Evolutionary conservation across 108 stramenopile genomes (phyloP), one percentile per base, ranked within the genome.

Genomic region (Skeletonema costatum): DNA sequence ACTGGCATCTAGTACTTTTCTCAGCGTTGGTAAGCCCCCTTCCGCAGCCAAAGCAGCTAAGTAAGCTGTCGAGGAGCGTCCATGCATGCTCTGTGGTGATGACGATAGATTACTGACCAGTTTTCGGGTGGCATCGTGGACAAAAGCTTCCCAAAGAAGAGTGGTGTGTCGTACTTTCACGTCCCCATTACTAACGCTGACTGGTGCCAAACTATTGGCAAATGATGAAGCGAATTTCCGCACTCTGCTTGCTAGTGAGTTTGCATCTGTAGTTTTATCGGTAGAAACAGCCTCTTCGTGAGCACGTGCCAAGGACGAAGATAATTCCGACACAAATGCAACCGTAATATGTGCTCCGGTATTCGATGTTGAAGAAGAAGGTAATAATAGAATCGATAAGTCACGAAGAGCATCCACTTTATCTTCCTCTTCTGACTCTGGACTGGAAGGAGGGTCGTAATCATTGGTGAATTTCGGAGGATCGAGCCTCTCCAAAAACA

Each of bases 401-500:
- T 90, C 90, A n/a, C 82, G 77, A 64, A 92, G 13, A 38, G 87
- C 90, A 42, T 89, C 90, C 12, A 83, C 35, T 71, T 91, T 89
- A 60, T 95, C 92, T 33, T 75, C 80, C 19, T 69, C 73, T 14
- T 80, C 75, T 2, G 86, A 69, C 19, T 86, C 93, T 39, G 67
- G 87, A 30, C 78, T 76, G 35, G 67, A 73, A 25, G 71, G 64
- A 38, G 80, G 71, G 19, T 85, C 71, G 64, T 85, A 70, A 51
- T 82, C 77, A 30, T 19, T 42, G 7, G 84, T 50, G 16, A 10
- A 56, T 58, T 73, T 74, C 21, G 70, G 64, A 1, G 92, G 92
- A 33, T 91, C 69, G 12, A 95, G 72, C 9, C 84, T 81, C 65
- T 95, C 94, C 58, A 93, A 32, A 70, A 95, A 89, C 39, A 95